phyloP scores from a whole-genome alignment of 2,329 filamentous ascomycete species.

The Xylaria sp. region DNA sequence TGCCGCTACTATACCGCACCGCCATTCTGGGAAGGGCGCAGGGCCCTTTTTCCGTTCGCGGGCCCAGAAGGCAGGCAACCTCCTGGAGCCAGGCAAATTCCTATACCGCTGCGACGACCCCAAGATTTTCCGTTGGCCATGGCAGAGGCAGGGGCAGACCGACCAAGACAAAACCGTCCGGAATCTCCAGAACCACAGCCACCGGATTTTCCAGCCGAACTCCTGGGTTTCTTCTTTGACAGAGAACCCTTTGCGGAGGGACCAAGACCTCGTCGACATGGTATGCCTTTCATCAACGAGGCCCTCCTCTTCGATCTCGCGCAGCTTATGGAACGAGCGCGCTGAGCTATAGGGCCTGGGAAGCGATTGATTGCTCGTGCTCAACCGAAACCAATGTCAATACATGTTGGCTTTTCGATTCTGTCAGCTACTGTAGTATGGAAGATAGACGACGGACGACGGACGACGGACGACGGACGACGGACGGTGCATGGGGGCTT shows the following conservation, averaged over 20 bases:
- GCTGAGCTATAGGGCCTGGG: background rate
- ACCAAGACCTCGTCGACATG: slow-evolving; percentile 7
- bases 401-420: background rate
- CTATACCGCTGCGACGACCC: background rate
- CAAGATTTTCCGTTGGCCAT: background rate
- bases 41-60: slow-evolving; percentile 39
- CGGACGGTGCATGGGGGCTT: background rate
- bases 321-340: slow-evolving; percentile 1
- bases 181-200: background rate
- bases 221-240: slow-evolving; percentile 10
- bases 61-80: background rate
- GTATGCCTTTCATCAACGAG: slow-evolving; percentile 9
- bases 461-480: background rate
- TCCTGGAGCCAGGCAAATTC: background rate
- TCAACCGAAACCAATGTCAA: background rate
- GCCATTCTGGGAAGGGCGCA: slow-evolving; percentile 43
- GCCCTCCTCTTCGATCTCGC: slow-evolving; percentile 8
- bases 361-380: too few relatives aligned
- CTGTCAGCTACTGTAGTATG: background rate
- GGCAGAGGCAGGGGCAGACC: background rate
- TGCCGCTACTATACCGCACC: slow-evolving; percentile 45
- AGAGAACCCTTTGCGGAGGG: background rate
- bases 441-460: background rate
- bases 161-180: background rate
- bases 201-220: background rate